Conservation (phyloP, 352 stramenopile genomes). For the Vaucheria bursata region DNA sequence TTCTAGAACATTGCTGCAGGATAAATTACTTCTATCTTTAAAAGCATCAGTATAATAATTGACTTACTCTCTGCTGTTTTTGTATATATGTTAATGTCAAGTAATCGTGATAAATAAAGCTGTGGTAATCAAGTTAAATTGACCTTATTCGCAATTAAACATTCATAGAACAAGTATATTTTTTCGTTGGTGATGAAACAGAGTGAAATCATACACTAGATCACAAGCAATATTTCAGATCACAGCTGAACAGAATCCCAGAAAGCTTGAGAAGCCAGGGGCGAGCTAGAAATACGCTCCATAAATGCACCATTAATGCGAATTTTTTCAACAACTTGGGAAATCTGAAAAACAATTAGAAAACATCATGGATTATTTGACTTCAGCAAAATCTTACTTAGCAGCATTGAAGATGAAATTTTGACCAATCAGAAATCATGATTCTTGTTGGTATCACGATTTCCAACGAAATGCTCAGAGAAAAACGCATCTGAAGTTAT, state of each 20-base stretch:
- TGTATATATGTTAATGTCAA: too few relatives aligned
- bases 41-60: too few relatives aligned
- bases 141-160: too few relatives aligned
- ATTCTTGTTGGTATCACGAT: not conserved
- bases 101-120: too few relatives aligned
- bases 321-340: slow-evolving; percentile 47
- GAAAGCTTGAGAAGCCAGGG: slow-evolving; percentile 17
- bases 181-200: too few relatives aligned
- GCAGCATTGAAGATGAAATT: not conserved
- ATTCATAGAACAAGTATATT: too few relatives aligned
- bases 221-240: too few relatives aligned
- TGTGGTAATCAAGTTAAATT: too few relatives aligned
- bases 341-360: slow-evolving; percentile 6
- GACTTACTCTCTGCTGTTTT: too few relatives aligned
- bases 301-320: slow-evolving; percentile 46
- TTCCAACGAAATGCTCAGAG: not conserved
- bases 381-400: not conserved
- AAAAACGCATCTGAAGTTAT: not conserved
- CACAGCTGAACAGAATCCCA: slow-evolving; percentile 29
- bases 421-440: not conserved
- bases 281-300: slow-evolving; percentile 24
- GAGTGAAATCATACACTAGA: too few relatives aligned
- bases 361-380: not conserved
- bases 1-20: too few relatives aligned
- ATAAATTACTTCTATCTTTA: too few relatives aligned